Evolutionary conservation across 352 stramenopile genomes (phyloP), one percentile per base, ranked within the genome.

Genomic region (Pythium myriotylum): DNA sequence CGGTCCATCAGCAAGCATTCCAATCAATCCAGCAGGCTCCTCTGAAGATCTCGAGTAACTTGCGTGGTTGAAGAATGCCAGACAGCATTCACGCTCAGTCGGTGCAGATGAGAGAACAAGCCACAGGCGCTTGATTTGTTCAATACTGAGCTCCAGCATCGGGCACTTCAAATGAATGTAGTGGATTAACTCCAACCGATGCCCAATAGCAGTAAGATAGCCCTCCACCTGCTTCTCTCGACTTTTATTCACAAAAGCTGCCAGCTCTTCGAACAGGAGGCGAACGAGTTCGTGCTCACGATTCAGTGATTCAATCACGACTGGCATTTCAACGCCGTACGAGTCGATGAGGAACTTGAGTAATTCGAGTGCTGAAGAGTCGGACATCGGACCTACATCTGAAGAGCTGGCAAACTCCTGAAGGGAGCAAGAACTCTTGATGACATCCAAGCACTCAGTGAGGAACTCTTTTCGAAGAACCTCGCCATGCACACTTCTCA

Each of bases 281-380:
- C 76, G 62, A 16, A 92, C 85, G 17, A 96, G 68, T 5, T 77
- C 67, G 32, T 94, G 82, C 35, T 92, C 81, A 16, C 68, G 75
- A 71, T 92, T 86, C 4, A 94, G 60, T 1, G 86, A 78, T 59
- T 92, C 82, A 23, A 94, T 78, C 1, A 94, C 72, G 1, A 73
- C 53, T 17, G 78, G 66, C 51, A 91, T 79, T 37, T 92, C 83
- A 22, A 80, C 72, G 40, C 81, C 76, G 50, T 94, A 92, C 16
- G 87, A 92, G 49, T 94, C 84, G 27, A 96, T 87, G n/a, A 96
- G 56, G 35, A 96, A 92, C 61, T 92, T 91, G 14, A 96, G 73
- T 41, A 94, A 59, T 54, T 96, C 87, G 50, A 94, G 68, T 6
- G 86, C 81, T 33, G 91, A 91, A 12, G 81, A 91, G 2, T 81